Evolutionary conservation across 768 basidiomycete species (phyloP), one percentile per base, ranked within the genome.

Genomic region (Serpula lacrymans): DNA sequence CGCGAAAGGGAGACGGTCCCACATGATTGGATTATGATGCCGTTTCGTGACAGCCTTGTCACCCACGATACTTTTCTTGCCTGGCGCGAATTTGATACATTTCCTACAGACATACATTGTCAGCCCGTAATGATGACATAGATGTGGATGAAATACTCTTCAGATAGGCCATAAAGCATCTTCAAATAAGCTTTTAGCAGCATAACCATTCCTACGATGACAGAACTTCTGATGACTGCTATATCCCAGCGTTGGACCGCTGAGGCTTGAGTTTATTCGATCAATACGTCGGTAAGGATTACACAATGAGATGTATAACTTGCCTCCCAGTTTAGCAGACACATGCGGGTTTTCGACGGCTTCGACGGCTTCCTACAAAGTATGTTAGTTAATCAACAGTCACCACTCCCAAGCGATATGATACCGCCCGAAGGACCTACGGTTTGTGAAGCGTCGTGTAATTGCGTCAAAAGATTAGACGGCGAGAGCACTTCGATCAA

Each of bases 31-130:
- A 28, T 69, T 64, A 2, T 82, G 77, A 49, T 82, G 68, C 20
- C 78, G 77, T 50, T 77, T 80, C 2, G 68, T 59, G 4, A 82
- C 88, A 11, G 86, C 74, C 54, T 82, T 88, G 60, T 99, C 95
- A 1, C 94, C 94, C 3, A 85, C 59, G 0, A 88, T 80, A 39
- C 81, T 89, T 65, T 97, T 97, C 74, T 97, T 98, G 14, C 86
- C 86, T 4, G 82, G 62, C 4, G 82, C 74, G 56, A 88, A 96
- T 62, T 93, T 97, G 33, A 75, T 71, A 49, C 92, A 92, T 87
- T 96, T 98, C 31, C 93, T 96, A 42, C 14, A 34, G 10, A 24
- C 22, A 40, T 50, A 30, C 47, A 17, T 23, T 11, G 14, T 5
- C 12, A 36, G 28, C 7, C 30, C 28, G 30, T 31, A 39, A 16